These are phyloP conservation scores for Saturnispora saitoi DNA, from an alignment of 805 yeast species.

Conservation along the genomic window DNA sequence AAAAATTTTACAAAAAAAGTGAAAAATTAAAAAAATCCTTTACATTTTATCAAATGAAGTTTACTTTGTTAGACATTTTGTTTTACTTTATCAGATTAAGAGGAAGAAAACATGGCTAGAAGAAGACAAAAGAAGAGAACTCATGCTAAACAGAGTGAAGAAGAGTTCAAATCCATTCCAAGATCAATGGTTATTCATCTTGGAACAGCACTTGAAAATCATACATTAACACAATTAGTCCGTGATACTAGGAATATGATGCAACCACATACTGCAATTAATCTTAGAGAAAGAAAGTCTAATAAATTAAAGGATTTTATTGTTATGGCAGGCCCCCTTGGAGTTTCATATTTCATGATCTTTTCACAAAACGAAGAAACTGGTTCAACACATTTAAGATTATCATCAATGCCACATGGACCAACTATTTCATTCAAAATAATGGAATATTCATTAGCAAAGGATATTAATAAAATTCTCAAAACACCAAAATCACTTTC, in stretches of 20 bases:
- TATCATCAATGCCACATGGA: slow-evolving; percentile 87
- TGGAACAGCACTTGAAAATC: slow-evolving; percentile 67
- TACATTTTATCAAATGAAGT: no score
- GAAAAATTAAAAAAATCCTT: no score
- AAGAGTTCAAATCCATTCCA: slow-evolving; percentile 67
- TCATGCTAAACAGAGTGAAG: slow-evolving; percentile 58
- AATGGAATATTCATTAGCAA: slow-evolving; percentile 65
- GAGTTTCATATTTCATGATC: slow-evolving; percentile 80
- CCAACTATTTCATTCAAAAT: slow-evolving; percentile 86
- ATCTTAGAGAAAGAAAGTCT: slow-evolving; percentile 74
- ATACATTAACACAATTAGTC: slow-evolving; percentile 76
- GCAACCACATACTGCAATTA: slow-evolving; percentile 96
- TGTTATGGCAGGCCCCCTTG: slow-evolving; percentile 98
- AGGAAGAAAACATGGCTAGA: slow-evolving; percentile 20
- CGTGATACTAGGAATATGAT: slow-evolving; percentile 79
- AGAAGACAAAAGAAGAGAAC: slow-evolving; percentile 72
- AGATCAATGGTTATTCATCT: slow-evolving; percentile 89
- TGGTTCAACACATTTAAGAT: slow-evolving; percentile 74
- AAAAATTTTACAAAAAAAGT: background rate
- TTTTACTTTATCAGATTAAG: background rate
- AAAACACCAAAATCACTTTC: slow-evolving; percentile 73
- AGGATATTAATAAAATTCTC: slow-evolving; percentile 65
- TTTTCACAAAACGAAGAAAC: slow-evolving; percentile 73
- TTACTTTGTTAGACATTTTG: background rate
- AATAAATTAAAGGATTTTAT: slow-evolving; percentile 85